Base-by-base conservation (phyloP, 2,329 filamentous ascomycete genomes). In the Ceratocystis eucalypticola region DNA sequence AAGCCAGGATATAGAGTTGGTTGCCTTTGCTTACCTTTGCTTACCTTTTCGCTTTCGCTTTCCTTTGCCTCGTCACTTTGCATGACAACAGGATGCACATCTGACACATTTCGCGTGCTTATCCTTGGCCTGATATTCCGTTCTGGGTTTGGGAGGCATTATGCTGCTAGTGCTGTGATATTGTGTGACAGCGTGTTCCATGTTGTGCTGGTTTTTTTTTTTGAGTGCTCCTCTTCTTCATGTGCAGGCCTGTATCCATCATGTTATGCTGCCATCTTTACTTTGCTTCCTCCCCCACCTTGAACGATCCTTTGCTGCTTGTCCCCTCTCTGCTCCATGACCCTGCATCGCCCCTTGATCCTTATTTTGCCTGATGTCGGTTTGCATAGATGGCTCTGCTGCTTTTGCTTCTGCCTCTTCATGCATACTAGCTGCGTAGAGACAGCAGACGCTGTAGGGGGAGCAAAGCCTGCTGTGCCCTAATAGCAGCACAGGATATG, bases 291-390 rank as follows among this genome's bases (percentile, higher is more conserved):
- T 67, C 65, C 65, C 67, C 50, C 62, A 61, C 68, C 64, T 62
- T 65, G 68, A 67, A 68, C 66, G 67, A 67, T 66, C 65, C 65
- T 70, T 68, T 66, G 67, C 53, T 46, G 30, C 30, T 50, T 50
- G 48, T 50, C 48, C 48, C 48, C 20, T 20, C 46, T 48, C 46
- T 48, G 61, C 61, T 59, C 53, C 66, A 37, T 28, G 66, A 59
- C 53, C 66, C 50, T 30, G 67, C 63, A 25, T 59, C 69, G 66
- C 22, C 61, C 53, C 53, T 57, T 57, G 53, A 57, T 57, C 22
- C 53, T 57, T 28, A 57, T 57, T 28, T 28, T 57, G 48, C 48
- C 48, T 50, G 48, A 50, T 50, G n/a, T 50, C 48, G 22, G n/a
- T 25, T 20, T 50, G 48, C 48, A 50, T 50, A 41, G 37, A 41